These are phyloP conservation scores for Prunella vulgaris DNA, from an alignment of 257 asterid species.

Conservation along the genomic window DNA sequence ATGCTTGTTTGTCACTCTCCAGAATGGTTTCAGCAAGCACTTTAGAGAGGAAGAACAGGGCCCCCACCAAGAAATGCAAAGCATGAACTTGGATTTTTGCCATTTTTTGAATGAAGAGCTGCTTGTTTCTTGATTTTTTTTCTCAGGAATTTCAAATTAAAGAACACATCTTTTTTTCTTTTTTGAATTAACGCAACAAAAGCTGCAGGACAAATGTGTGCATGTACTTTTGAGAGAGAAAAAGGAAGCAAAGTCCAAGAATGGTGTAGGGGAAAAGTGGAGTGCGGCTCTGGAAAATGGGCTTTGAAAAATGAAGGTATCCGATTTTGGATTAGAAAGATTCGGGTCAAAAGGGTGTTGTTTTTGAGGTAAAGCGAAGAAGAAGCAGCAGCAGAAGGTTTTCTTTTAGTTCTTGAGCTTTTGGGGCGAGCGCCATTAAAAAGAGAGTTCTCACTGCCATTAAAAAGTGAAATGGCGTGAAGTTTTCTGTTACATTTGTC, in stretches of 20 bases:
- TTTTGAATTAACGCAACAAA: slow-evolving; percentile 19
- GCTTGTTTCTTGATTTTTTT: neutral
- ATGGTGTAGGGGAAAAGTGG: slow-evolving; percentile 44
- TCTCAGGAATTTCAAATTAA: slow-evolving; percentile 19
- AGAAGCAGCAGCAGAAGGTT: slow-evolving; percentile 24
- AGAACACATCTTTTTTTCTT: slow-evolving; percentile 16
- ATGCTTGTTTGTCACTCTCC: slow-evolving; percentile 71
- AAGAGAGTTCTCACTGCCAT: neutral
- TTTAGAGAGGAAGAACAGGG: slow-evolving; percentile 25
- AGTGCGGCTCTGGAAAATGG: no score
- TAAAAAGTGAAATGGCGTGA: neutral
- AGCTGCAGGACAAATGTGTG: slow-evolving; percentile 29
- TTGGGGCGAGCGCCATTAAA: slow-evolving; percentile 27
- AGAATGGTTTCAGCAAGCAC: slow-evolving; percentile 31
- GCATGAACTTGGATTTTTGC: slow-evolving; percentile 27
- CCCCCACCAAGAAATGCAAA: slow-evolving; percentile 31
- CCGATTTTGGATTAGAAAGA: slow-evolving; percentile 44
- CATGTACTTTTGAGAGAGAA: slow-evolving; percentile 11
- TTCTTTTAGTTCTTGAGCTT: slow-evolving; percentile 49
- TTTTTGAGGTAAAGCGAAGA: slow-evolving; percentile 29
- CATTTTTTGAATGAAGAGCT: slow-evolving; percentile 34
- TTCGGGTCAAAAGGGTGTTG: slow-evolving; percentile 36
- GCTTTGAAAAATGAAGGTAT: no score
- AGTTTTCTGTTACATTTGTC: neutral
- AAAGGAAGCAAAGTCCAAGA: slow-evolving; percentile 45